phyloP scores from a whole-genome alignment of 2,329 filamentous ascomycete genomes.

The Penicillium brasilianum region DNA sequence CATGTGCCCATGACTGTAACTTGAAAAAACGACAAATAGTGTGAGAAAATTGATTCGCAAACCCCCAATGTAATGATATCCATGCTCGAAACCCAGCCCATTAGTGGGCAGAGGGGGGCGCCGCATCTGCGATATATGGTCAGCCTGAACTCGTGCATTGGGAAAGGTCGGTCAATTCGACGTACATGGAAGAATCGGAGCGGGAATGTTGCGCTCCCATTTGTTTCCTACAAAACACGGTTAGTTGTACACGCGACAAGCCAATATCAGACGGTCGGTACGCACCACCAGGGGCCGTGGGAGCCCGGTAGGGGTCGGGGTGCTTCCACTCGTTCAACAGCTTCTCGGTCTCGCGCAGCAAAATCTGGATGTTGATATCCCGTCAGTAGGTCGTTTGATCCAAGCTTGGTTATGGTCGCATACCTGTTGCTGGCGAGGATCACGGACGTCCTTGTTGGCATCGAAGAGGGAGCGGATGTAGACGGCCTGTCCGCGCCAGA shows the following conservation, averaged over 20 bases:
- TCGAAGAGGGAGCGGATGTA: conserved; percentile 97
- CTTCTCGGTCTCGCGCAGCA: conserved; percentile 87
- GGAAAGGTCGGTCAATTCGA: conserved; percentile 30
- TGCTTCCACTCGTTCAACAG: conserved; percentile 95
- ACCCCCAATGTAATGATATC: not conserved
- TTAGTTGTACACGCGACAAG: conserved; percentile 23
- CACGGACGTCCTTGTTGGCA: conserved; percentile 82
- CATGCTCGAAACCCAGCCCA: not conserved
- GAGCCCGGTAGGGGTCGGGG: conserved; percentile 87
- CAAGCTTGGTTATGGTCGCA: not conserved
- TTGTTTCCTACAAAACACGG: conserved; percentile 72
- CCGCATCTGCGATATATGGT: conserved; percentile 28
- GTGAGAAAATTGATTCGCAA: conserved; percentile 7
- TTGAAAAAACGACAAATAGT: conserved; percentile 3
- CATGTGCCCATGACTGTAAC: conserved; percentile 7
- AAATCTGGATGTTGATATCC: conserved; percentile 60
- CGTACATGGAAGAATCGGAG: conserved; percentile 80
- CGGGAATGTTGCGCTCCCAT: conserved; percentile 90
- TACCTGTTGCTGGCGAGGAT: conserved; percentile 87
- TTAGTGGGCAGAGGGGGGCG: conserved; percentile 33
- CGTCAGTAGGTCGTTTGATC: not conserved
- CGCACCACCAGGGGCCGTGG: conserved; percentile 90
- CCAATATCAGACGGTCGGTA: conserved; percentile 15
- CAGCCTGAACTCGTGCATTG: conserved; percentile 10
- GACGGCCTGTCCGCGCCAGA: conserved; percentile 94